Evolutionary conservation across 129 eudicot species (phyloP).

Genomic region (Tagetes patula): DNA sequence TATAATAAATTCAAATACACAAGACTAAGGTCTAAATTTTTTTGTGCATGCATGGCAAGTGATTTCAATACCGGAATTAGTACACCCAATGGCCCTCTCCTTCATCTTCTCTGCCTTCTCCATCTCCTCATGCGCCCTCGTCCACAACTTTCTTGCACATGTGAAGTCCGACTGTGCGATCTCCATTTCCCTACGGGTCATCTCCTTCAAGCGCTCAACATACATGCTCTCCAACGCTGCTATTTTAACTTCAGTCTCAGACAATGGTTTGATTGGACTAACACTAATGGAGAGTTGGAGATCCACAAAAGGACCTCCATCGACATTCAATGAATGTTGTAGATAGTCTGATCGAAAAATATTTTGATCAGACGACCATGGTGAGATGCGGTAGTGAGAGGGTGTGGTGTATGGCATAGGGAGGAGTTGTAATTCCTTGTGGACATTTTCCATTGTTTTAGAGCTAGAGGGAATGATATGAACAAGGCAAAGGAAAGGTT

Average conservation of each 20-base stretch:
- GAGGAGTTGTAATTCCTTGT: no score
- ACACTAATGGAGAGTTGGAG: conserved; percentile 64
- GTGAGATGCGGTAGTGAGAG: no score
- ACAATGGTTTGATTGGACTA: conserved; percentile 29
- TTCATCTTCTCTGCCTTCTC: conserved; percentile 58
- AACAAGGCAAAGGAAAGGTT: no score
- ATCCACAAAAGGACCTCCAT: conserved; percentile 74
- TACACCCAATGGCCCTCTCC: conserved; percentile 44
- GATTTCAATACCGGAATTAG: conserved; percentile 57
- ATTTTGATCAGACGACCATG: no score
- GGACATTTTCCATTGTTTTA: no score
- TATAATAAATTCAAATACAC: no score
- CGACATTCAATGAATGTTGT: no score
- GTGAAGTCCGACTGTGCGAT: conserved; percentile 61
- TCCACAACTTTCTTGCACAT: no score
- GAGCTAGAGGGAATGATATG: no score
- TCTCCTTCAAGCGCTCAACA: conserved; percentile 70
- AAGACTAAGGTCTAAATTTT: conserved; percentile 39
- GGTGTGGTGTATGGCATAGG: no score
- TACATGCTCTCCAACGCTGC: conserved; percentile 76
- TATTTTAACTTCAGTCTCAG: conserved; percentile 39
- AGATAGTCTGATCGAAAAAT: no score
- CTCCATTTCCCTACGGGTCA: conserved; percentile 73
- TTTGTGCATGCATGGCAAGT: conserved; percentile 77
- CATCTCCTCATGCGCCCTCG: conserved; percentile 64